Evolutionary conservation across 768 basidiomycete species (phyloP).

Genomic region (Fomitopsis serialis): DNA sequence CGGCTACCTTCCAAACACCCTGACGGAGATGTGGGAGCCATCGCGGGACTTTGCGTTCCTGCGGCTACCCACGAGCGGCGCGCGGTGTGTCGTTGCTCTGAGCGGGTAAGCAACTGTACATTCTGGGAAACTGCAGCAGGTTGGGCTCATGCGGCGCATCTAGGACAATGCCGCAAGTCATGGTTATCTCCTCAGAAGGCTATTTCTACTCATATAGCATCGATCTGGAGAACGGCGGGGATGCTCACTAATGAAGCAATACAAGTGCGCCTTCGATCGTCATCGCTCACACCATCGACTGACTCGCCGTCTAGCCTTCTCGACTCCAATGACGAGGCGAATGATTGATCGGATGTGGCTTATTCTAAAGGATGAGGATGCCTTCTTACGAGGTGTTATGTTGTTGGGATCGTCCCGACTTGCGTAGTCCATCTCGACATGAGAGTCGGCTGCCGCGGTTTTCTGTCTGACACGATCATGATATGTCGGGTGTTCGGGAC

Average conservation of each 20-base stretch:
- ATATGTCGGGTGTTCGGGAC: no score
- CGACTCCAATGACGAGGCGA: slow-evolving; percentile 3
- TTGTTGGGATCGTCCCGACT: no score
- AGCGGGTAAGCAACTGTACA: slow-evolving; percentile 55
- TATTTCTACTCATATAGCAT: slow-evolving; percentile 95
- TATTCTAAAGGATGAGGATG: no score
- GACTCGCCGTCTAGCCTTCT: not conserved
- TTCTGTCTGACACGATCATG: no score
- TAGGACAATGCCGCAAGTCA: slow-evolving; percentile 92
- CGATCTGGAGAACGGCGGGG: slow-evolving; percentile 93
- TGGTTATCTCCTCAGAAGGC: slow-evolving; percentile 94
- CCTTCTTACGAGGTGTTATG: no score
- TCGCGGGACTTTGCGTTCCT: slow-evolving; percentile 90
- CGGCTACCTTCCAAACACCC: slow-evolving; percentile 78
- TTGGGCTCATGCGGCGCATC: not conserved
- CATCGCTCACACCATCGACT: not conserved
- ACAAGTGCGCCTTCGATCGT: slow-evolving; percentile 38
- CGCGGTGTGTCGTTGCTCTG: slow-evolving; percentile 83
- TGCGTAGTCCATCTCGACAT: no score
- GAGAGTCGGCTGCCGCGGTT: no score
- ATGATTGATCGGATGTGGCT: not conserved
- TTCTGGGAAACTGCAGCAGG: no score
- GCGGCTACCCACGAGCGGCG: slow-evolving; percentile 72
- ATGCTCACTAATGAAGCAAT: slow-evolving; percentile 95
- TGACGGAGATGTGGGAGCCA: slow-evolving; percentile 98